These are phyloP conservation scores for Leucoagaricus sp. DNA, from an alignment of 1,284 basidiomycete species.

Conservation along the genomic window DNA sequence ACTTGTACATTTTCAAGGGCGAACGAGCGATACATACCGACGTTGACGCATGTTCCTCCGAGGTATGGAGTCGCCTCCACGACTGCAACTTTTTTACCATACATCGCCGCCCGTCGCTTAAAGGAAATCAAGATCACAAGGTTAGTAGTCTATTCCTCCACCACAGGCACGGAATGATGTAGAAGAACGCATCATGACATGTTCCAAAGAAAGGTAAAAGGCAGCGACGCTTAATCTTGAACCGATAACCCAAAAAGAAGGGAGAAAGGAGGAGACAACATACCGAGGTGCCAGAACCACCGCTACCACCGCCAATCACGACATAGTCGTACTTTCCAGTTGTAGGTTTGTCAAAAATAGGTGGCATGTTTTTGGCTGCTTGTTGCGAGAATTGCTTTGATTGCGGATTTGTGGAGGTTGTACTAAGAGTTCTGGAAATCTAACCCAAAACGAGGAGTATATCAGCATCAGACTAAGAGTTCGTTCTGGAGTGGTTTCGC, in stretches of 20 bases:
- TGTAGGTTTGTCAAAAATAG: slow-evolving; percentile 60
- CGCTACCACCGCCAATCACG: slow-evolving; percentile 84
- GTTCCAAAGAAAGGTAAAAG: background rate
- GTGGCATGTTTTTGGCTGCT: slow-evolving; percentile 58
- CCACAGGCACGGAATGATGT: background rate
- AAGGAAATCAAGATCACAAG: background rate
- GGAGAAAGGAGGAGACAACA: slow-evolving; percentile 25
- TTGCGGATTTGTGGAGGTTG: background rate
- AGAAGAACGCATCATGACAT: background rate
- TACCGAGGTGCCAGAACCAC: slow-evolving; percentile 78
- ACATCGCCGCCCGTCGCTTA: slow-evolving; percentile 86
- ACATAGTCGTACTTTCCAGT: slow-evolving; percentile 76
- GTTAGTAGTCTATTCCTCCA: background rate
- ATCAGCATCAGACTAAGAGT: background rate
- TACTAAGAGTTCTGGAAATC: slow-evolving; percentile 14
- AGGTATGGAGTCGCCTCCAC: slow-evolving; percentile 79
- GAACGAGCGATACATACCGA: slow-evolving; percentile 56
- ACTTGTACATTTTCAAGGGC: background rate
- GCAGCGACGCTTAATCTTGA: background rate
- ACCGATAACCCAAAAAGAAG: background rate
- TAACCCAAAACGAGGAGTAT: slow-evolving; percentile 1
- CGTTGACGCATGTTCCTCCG: slow-evolving; percentile 97
- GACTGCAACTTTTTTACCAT: slow-evolving; percentile 93
- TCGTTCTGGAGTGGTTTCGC: background rate
- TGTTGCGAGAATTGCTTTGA: slow-evolving; percentile 14